Conservation (phyloP, 2,329 filamentous ascomycete genomes). For the Ramularia endophylla region DNA sequence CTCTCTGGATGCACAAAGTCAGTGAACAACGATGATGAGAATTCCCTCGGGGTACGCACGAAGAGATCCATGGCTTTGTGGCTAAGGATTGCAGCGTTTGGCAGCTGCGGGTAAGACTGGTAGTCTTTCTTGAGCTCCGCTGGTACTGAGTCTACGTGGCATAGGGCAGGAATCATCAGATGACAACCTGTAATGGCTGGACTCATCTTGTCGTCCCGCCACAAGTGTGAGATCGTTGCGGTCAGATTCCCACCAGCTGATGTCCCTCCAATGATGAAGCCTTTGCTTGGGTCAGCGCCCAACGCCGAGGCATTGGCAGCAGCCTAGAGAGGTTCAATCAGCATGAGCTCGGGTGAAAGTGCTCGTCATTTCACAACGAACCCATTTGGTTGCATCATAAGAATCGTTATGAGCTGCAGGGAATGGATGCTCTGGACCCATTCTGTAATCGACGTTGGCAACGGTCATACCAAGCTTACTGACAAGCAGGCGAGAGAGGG, state of each 20-base stretch:
- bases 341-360: not conserved
- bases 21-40: constrained; percentile 10
- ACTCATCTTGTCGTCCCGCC: constrained; percentile 36
- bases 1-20: not conserved
- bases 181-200: constrained; percentile 43
- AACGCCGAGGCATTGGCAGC: constrained; percentile 27
- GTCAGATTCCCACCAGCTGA: constrained; percentile 50
- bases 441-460: constrained; percentile 47
- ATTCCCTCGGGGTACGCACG: constrained; percentile 1
- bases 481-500: constrained; percentile 36
- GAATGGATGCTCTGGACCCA: constrained; percentile 48
- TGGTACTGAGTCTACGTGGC: constrained; percentile 37
- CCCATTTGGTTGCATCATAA: constrained; percentile 43
- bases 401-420: constrained; percentile 45
- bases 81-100: constrained; percentile 22
- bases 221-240: constrained; percentile 40
- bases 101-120: constrained; percentile 32
- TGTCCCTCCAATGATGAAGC: constrained; percentile 47
- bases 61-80: constrained; percentile 20
- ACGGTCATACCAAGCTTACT: constrained; percentile 36
- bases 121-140: constrained; percentile 36
- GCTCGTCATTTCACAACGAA: too few species aligned
- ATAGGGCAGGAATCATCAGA: constrained; percentile 43
- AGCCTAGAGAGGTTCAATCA: constrained; percentile 32
- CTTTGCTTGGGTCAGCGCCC: constrained; percentile 37